phyloP scores from a whole-genome alignment of 495 filamentous ascomycete genomes.

The Haplographium delicatum region DNA sequence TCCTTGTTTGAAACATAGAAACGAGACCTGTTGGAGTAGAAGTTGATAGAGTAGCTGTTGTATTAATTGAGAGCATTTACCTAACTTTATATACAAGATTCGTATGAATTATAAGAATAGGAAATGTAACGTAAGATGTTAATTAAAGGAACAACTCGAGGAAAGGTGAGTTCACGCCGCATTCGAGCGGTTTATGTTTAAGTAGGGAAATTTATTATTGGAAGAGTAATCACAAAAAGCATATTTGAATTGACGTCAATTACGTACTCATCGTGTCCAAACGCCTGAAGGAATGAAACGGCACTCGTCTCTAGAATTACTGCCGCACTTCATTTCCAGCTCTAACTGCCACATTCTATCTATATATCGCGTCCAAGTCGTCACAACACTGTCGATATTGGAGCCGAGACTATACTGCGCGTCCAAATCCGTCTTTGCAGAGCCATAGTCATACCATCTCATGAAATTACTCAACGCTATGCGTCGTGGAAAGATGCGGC shows the following conservation, averaged over 20 bases:
- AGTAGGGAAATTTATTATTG: not conserved
- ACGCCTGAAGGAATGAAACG: not conserved
- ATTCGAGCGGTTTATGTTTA: not conserved
- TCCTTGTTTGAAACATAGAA: conserved; percentile 5
- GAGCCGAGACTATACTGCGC: not conserved
- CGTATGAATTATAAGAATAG: not conserved
- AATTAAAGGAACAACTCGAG: not conserved
- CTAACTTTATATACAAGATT: not conserved
- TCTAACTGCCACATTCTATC: not conserved
- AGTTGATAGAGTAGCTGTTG: conserved; percentile 3
- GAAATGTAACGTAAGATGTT: not conserved
- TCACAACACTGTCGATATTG: not conserved
- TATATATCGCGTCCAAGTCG: not conserved
- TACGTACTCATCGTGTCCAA: not conserved
- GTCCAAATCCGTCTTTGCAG: not conserved
- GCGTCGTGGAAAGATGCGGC: not conserved
- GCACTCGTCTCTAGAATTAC: not conserved
- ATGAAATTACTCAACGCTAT: not conserved
- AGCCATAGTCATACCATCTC: not conserved
- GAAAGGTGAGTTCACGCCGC: not conserved
- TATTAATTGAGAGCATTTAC: conserved; percentile 6
- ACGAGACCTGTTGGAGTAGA: conserved; percentile 5
- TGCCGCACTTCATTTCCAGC: not conserved
- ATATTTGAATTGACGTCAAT: not conserved
- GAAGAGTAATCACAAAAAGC: not conserved